Evolutionary conservation across 768 basidiomycete species (phyloP), one percentile per base, ranked within the genome.

Genomic region (Mycena chlorophos): DNA sequence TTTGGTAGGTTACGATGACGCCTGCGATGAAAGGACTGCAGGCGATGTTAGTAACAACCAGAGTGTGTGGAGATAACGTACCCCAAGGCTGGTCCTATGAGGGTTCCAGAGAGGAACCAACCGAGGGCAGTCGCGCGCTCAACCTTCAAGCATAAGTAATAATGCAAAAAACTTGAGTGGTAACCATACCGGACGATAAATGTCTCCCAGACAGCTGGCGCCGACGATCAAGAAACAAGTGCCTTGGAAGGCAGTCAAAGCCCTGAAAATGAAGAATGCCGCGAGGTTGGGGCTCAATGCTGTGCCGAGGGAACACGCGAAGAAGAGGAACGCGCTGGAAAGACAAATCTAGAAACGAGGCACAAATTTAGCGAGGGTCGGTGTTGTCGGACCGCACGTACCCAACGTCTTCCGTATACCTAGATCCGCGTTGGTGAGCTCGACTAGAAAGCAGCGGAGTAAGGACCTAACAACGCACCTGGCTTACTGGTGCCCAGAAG

Each of bases 391-490:
- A 30, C 13, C 13, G 34, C 40, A 27, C 27, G 20, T 61, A 62
- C 60, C 60, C 49, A 58, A 52, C 60, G 56, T 55, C 60, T 62
- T 22, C 60, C 60, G 37, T 62, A 62, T 25, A 62, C 60, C 60
- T 62, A 17, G 3, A 30, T 10, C 20, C 40, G 22, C 3, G 25
- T 12, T 14, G 34, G 8, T n/a, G 37, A 27, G n/a, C 19, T 28
- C 14, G 16, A 4, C 20, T 5, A 29, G 19, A 29, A 23, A 5
- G 20, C 13, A 17, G 19, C 27, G 29, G 19, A 20, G 38, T 19
- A 39, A 22, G n/a, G n/a, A n/a, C n/a, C n/a, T 45, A 16, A 38
- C 20, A 10, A 49, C 37, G 22, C 3, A 56, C 60, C 29, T 62
- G 60, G 42, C 60, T 62, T 40, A 62, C 38, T 14, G 60, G 60